Base-by-base conservation (phyloP, 1,284 basidiomycete species). In the Heterobasidion irregulare region DNA sequence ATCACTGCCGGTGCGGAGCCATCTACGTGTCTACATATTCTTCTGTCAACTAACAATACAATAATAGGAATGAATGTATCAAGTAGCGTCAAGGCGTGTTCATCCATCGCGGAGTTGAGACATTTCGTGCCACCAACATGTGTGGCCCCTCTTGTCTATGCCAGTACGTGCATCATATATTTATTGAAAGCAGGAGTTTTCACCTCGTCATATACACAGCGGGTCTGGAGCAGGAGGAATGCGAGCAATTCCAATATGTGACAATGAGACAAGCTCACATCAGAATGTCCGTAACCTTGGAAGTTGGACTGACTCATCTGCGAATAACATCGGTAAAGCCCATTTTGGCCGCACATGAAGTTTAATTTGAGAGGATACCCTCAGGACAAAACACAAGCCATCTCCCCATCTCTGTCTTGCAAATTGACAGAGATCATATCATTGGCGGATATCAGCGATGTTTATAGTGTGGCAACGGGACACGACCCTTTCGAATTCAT, bases 401-500 rank as follows among this genome's bases (percentile, higher is more conserved):
- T 89, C 50, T 85, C 82, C 6, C 80, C 83, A 4, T 71, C 73
- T 0, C 69, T 89, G 47, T 75, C 80, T 4, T 89, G 84, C 68
- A 83, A 84, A 70, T 82, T 88, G 1, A 88, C 84, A 0, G 92
- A 94, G 62, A 83, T 90, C 57, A 84, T 94, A 53, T 80, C 83
- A 1, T 74, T 92, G 55, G 72, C 78, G 3, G 92, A 94, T 57
- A 80, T 95, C 60, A 91, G 89, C 69, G 92, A 95, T 64, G 81
- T 92, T 1, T 89, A 92, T 66, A 88, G 87, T 54, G 83, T 91
- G 15, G 81, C 84, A 2, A 86, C 83, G 3, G 84, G 86, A 7
- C 76, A 83, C 13, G 86, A 92, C 54, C 72, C 78, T n/a, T 76
- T 88, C 56, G 89, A 93, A 64, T 89, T 94, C 63, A 86, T 92